Conservation (phyloP, 2,329 filamentous ascomycete species). For the Ophiocordyceps camponoti-floridani region DNA sequence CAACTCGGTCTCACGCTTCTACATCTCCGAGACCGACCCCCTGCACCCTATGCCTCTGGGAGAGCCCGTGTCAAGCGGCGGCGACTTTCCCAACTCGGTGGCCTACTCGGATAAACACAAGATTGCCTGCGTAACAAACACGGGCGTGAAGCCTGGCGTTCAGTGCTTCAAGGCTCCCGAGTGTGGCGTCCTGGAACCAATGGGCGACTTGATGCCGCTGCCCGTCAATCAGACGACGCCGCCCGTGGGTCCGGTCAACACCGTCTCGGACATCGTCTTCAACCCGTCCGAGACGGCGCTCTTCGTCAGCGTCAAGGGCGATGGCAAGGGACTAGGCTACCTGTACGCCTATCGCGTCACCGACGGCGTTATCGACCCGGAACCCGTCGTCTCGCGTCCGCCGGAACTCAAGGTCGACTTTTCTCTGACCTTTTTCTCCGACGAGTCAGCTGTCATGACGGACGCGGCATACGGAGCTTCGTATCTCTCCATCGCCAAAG, state of each 20-base stretch:
- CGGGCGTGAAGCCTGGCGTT: slow-evolving; percentile 1
- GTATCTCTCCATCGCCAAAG: neutral
- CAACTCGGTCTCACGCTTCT: slow-evolving; percentile 1
- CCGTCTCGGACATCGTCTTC: slow-evolving; percentile 1
- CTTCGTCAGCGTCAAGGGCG: slow-evolving; percentile 2
- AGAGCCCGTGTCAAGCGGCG: neutral
- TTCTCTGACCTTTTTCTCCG: neutral
- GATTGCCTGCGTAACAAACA: slow-evolving; percentile 2
- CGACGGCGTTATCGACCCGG: neutral
- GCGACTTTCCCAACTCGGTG: slow-evolving; percentile 2
- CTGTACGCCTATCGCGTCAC: neutral
- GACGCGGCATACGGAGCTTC: slow-evolving; percentile 1
- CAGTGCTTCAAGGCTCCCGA: slow-evolving; percentile 1
- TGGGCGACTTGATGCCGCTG: neutral
- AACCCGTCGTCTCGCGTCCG: neutral
- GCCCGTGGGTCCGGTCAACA: neutral
- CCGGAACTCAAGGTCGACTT: neutral
- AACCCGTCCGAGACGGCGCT: slow-evolving; percentile 1
- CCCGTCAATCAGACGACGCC: slow-evolving; percentile 1
- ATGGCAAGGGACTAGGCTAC: neutral
- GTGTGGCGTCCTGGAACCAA: neutral
- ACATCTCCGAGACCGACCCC: slow-evolving; percentile 1
- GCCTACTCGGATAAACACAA: slow-evolving; percentile 1
- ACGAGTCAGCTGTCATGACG: neutral
- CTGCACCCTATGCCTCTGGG: neutral